A percentile compares a stretch with the other conserved stretches of the same genome.
Conservation (phyloP, 768 basidiomycete genomes). For the Naganishia friedmannii region DNA sequence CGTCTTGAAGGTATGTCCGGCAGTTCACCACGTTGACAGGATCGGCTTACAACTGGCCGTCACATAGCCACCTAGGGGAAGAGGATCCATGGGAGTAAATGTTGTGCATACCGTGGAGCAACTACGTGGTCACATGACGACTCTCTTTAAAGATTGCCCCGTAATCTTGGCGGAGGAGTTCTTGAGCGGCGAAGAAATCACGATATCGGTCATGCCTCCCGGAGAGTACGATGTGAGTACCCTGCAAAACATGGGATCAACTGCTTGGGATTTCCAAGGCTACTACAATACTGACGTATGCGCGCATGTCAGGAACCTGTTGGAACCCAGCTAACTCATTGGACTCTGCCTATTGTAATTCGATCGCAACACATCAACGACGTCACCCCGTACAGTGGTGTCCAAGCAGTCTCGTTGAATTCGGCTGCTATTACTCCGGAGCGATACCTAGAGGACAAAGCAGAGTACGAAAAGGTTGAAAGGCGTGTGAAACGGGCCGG, state of each 20-base stretch:
- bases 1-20: constrained; percentile 32
- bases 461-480: constrained; percentile 33
- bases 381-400: constrained; percentile 45
- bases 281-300: not conserved
- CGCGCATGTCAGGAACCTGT: constrained; percentile 7
- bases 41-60: not conserved
- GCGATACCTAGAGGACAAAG: constrained; percentile 35
- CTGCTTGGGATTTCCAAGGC: not conserved
- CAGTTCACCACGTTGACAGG: not conserved
- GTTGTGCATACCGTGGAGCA: constrained; percentile 34
- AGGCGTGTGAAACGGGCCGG: constrained; percentile 35
- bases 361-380: constrained; percentile 41
- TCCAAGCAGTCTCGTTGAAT: constrained; percentile 41
- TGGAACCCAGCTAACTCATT: constrained; percentile 36
- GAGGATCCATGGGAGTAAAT: constrained; percentile 45
- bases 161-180: constrained; percentile 34
- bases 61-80: constrained; percentile 40
- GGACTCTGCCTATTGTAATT: constrained; percentile 43
- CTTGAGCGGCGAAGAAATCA: constrained; percentile 43
- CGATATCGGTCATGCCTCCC: constrained; percentile 45
- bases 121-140: constrained; percentile 17
- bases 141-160: not conserved
- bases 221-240: constrained; percentile 40
- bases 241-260: too few species aligned
- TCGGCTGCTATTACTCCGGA: constrained; percentile 35